A percentile compares a stretch with the other conserved stretches of the same genome.
These are phyloP conservation scores for Cucurbita moschata DNA, from an alignment of 306 rosid genomes.

Conservation along the genomic window DNA sequence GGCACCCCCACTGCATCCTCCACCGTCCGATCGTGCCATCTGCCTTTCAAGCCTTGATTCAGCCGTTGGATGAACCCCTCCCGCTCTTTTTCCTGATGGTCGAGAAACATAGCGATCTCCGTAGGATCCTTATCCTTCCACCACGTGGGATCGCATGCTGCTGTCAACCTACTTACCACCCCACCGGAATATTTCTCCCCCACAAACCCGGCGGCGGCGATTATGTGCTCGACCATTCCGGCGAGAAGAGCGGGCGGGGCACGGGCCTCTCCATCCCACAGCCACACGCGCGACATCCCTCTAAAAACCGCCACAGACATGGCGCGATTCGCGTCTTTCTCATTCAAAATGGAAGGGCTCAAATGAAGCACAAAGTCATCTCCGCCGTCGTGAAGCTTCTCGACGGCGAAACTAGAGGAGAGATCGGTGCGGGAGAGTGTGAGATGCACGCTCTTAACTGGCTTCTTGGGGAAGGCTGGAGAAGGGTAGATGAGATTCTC, in stretches of 20 bases:
- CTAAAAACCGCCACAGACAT: conserved; percentile 24
- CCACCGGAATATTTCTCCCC: not conserved
- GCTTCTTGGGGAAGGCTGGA: conserved; percentile 18
- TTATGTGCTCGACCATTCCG: conserved; percentile 47
- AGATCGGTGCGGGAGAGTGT: conserved; percentile 22
- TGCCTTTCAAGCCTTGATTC: conserved; percentile 33
- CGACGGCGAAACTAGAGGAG: not conserved
- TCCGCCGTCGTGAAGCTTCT: not conserved
- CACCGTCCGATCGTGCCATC: conserved; percentile 13
- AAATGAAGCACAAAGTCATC: conserved; percentile 21
- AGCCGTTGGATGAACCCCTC: conserved; percentile 61
- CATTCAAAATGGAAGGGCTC: conserved; percentile 27
- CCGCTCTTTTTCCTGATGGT: conserved; percentile 15
- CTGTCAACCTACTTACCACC: not conserved
- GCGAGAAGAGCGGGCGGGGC: conserved; percentile 34
- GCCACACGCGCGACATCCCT: conserved; percentile 45
- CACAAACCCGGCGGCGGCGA: conserved; percentile 21
- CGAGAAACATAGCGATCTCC: conserved; percentile 25
- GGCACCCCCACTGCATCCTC: no score
- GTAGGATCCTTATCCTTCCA: conserved; percentile 36
- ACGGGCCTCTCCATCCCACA: conserved; percentile 28
- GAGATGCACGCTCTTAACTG: conserved; percentile 26
- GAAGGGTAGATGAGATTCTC: conserved; percentile 29
- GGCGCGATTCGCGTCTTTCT: conserved; percentile 2
- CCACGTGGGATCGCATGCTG: conserved; percentile 14